Base-by-base conservation (phyloP, 805 yeast genomes). In the Kuraishia borneana region DNA sequence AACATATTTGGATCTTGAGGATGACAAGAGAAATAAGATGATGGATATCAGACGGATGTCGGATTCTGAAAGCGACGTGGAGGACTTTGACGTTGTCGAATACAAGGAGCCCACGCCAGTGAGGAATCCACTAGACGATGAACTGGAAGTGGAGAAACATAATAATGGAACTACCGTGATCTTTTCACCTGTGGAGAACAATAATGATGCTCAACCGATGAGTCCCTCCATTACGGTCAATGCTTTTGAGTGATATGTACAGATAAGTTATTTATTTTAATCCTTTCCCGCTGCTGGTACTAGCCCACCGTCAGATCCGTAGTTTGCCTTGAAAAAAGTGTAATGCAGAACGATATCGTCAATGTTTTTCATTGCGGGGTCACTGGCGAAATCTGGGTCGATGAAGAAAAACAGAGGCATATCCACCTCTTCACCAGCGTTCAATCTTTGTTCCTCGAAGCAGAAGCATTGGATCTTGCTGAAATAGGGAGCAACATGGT, bases 391-490 rank as follows among this genome's bases (percentile, higher is more conserved):
- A 44, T 88, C 97, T 0, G 97, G 97, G 53, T 88, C 97, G 30
- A 88, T 83, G 56, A 88, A 88, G 70, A 88, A 92, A 61, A 92
- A 92, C 6, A 92, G 84, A 0, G 98, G 98, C 98, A 92, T 92
- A 53, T 92, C 98, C 13, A 92, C 94, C 53, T 92, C 96, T 58
- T 92, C 98, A 6, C 96, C 96, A 2, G 96, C 95, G 36, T 76
- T 70, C 42, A 92, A 64, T 56, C 83, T 73, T 57, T 92, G 98
- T 54, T 92, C 98, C 61, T 92, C 98, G 51, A 92, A 92, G 53
- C 98, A 92, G 61, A 92, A 92, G 57, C 98, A 92, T 56, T 92
- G 98, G 49, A 92, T 92, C 58, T 92, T 92, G 62, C 85, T 85
- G 63, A 92, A 92, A 58, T 89, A 92, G 4, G 85, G 95, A 1